Base-by-base conservation (phyloP, 352 stramenopile genomes). In the Globisporangium abappressorium region DNA sequence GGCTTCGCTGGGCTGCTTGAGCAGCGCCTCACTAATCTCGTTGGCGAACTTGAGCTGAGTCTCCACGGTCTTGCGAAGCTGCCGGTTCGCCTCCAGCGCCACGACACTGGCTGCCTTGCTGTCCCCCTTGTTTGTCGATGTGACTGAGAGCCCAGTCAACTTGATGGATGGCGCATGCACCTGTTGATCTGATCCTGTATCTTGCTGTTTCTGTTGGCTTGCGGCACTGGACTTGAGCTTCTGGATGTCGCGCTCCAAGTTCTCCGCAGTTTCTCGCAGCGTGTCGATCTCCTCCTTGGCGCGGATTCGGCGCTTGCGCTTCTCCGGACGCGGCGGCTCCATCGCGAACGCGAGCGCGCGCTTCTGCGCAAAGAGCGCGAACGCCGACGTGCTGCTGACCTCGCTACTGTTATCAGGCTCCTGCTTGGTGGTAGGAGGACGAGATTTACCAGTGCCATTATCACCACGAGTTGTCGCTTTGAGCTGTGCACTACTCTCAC, bases 221-320 rank as follows among this genome's bases (percentile, higher is more conserved):
- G 36, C 36, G 1, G 36, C 36, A 2, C 36, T 15, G 9, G 36
- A 43, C 46, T 63, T 54, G 33, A 66, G 43, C 14, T 15, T 20
- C 53, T 46, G 34, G 36, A 69, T 56, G 12, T 64, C 14, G n/a
- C 43, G 55, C 64, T 57, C 30, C 18, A 69, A 34, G 12, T 7
- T 46, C 30, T 34, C 56, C 2, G 64, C 55, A 8, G 55, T 64
- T 33, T 22, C 33, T 0, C 49, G 62, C 5, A 61, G 18, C 30
- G 61, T 59, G n/a, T 57, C 47, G 30, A 66, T 57, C 51, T 66
- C 61, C 33, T 66, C 61, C 22, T 66, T 66, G n/a, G 47, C 26
- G 12, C 61, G 61, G 36, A 66, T 57, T 5, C 64, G 56, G 0
- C 62, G 62, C 62, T 67, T 67, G 51, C 49, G 62, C 62, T 61